Evolutionary conservation across 163 green algal genomes (phyloP), one percentile per base, ranked within the genome.

Genomic region (Scenedesmus sp.): DNA sequence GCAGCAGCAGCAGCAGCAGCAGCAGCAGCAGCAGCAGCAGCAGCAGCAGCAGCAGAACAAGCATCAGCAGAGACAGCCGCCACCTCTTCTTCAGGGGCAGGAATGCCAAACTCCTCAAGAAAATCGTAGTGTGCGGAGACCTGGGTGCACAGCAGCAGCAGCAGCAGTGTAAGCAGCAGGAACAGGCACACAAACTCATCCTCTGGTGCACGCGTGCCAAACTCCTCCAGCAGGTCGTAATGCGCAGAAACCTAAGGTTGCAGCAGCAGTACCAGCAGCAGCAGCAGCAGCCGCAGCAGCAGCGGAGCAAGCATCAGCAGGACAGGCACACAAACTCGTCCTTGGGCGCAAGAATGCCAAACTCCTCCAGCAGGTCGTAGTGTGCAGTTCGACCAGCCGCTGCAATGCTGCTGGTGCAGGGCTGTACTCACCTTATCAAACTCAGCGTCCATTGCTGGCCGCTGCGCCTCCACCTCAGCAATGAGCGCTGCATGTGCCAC

Each of bases 331-430:
- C 96, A 92, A 23, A 3, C 20, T 3, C 62, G 16, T 10, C 3
- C 62, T 96, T 94, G 6, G 95, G 87, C 10, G 97, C 89, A 20
- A 84, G 26, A 52, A 98, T 95, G 7, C 62, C 88, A 82, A 96
- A 97, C 92, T 96, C 94, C n/a, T 96, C 79, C 57, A 98, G 96
- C 60, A 98, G 85, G 15, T 96, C 94, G 93, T 98, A 97, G 46
- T 96, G 88, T 20, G 90, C 88, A 23, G 10, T 73, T 3, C 62
- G 16, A 13, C 3, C 62, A 5, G 9, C 62, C 62, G 12, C 34
- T 46, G 12, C 62, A 73, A 73, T 73, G 62, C 10, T 13, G 20
- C 12, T 73, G 62, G 62, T 20, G 12, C 9, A 18, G 62, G 3
- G 12, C 3, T 20, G 62, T 2, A 12, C 92, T 82, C 67, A 96